Percentiles rank a stretch among this genome's conserved stretches.
These are phyloP conservation scores for Urtica urens DNA, from an alignment of 306 rosid species.

Conservation along the genomic window DNA sequence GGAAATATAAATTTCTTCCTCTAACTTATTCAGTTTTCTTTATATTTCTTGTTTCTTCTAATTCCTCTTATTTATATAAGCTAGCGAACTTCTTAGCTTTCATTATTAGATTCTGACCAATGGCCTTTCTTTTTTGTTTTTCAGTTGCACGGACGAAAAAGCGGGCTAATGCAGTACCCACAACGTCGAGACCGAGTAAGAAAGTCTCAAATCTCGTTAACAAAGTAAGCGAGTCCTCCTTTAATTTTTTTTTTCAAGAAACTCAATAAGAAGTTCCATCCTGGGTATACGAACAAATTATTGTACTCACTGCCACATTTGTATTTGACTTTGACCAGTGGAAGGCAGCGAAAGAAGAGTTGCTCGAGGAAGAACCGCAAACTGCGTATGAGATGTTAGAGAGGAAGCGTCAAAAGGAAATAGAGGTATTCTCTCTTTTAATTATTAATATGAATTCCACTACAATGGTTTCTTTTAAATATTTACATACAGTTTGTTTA, in stretches of 20 bases:
- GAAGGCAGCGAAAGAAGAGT: slow-evolving; percentile 98
- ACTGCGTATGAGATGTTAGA: slow-evolving; percentile 58
- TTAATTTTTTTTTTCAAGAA: neutral
- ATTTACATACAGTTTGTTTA: slow-evolving; percentile 1
- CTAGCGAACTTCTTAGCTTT: neutral
- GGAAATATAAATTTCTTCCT: too few relatives aligned
- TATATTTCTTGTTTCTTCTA: too few relatives aligned
- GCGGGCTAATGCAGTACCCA: slow-evolving; percentile 55
- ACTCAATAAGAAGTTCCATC: too few relatives aligned
- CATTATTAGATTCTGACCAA: neutral
- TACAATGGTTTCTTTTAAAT: neutral
- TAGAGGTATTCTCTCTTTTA: slow-evolving; percentile 43
- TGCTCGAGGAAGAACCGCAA: slow-evolving; percentile 82
- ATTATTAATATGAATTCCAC: neutral
- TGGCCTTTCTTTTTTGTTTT: slow-evolving; percentile 1
- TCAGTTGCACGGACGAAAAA: slow-evolving; percentile 57
- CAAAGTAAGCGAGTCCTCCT: slow-evolving; percentile 52
- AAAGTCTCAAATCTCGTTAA: slow-evolving; percentile 86
- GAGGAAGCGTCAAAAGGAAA: slow-evolving; percentile 85
- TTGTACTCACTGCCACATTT: neutral
- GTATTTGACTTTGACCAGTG: slow-evolving; percentile 58
- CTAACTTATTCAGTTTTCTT: too few relatives aligned
- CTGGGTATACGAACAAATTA: too few relatives aligned
- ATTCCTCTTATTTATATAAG: too few relatives aligned
- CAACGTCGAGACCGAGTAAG: slow-evolving; percentile 83